Evolutionary conservation across 805 yeast species (phyloP).

Genomic region (Yarrowia sp.): DNA sequence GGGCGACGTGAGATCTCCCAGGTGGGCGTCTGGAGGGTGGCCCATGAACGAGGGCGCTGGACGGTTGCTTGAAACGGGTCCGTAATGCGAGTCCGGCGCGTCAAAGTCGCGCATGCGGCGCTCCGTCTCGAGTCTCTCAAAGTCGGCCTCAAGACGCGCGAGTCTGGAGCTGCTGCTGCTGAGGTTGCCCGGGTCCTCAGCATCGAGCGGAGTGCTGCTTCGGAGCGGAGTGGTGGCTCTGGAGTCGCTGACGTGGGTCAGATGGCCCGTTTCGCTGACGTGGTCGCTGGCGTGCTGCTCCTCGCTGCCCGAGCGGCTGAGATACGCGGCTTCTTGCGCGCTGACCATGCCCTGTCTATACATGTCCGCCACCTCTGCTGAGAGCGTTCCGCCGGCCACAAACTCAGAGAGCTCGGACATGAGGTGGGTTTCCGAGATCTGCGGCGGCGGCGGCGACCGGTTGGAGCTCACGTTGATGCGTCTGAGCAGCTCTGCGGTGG

Average conservation of each 20-base stretch:
- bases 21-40: constrained; percentile 4
- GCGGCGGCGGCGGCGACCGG: constrained; percentile 4
- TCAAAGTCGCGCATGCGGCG: constrained; percentile 2
- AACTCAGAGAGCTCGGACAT: neutral
- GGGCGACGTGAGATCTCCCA: neutral
- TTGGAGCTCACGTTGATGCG: neutral
- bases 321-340: constrained; percentile 5
- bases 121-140: neutral
- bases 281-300: neutral
- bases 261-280: neutral
- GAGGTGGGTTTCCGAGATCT: neutral
- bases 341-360: constrained; percentile 5
- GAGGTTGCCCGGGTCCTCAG: neutral
- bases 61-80: neutral
- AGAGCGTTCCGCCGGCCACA: neutral
- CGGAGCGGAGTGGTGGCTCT: neutral
- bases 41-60: neutral
- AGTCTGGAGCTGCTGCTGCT: neutral
- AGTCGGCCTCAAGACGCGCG: neutral
- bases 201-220: neutral
- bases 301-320: constrained; percentile 4
- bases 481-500: neutral
- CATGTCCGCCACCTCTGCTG: neutral
- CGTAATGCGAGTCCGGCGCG: neutral
- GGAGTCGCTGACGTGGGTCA: neutral